A percentile compares a stretch with the other conserved stretches of the same genome.
Evolutionary conservation across 192 early-diverging fungal species (phyloP).

Genomic region (Coemansia sp.): DNA sequence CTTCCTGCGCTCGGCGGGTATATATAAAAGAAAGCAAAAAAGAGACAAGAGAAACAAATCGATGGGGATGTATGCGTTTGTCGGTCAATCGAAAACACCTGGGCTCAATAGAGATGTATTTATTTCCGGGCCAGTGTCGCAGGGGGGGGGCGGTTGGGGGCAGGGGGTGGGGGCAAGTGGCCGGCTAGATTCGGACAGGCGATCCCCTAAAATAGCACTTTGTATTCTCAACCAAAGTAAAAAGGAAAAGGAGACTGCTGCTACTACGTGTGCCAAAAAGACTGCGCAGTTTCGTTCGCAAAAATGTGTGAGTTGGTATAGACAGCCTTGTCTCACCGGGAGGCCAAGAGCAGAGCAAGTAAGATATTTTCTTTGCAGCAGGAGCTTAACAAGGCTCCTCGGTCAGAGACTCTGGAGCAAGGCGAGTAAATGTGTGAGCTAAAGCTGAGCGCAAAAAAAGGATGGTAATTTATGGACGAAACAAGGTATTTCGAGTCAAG

Average conservation of each 20-base stretch:
- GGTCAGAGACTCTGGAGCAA: constrained; percentile 1
- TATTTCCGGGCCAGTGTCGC: not conserved
- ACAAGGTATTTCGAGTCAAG: not conserved
- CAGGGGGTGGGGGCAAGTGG: not conserved
- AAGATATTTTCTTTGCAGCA: not conserved
- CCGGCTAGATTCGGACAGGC: constrained; percentile 9
- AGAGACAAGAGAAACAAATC: constrained; percentile 1
- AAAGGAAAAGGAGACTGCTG: not conserved
- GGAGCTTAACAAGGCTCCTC: not conserved
- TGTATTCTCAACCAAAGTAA: not conserved
- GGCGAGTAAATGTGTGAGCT: not conserved
- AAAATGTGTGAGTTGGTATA: not conserved
- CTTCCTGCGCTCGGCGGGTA: constrained; percentile 4
- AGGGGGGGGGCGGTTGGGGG: not conserved
- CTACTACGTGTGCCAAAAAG: not conserved
- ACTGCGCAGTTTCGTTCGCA: not conserved
- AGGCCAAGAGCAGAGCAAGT: not conserved
- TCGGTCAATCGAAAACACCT: not conserved
- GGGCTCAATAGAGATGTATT: not conserved
- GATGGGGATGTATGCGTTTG: not conserved
- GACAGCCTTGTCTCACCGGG: constrained; percentile 3
- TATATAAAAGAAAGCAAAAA: not conserved
- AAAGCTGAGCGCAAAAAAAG: not conserved
- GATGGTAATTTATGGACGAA: not conserved
- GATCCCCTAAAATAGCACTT: constrained; percentile 33